Evolutionary conservation across 768 basidiomycete species (phyloP).

Genomic region (Suillus paluster): DNA sequence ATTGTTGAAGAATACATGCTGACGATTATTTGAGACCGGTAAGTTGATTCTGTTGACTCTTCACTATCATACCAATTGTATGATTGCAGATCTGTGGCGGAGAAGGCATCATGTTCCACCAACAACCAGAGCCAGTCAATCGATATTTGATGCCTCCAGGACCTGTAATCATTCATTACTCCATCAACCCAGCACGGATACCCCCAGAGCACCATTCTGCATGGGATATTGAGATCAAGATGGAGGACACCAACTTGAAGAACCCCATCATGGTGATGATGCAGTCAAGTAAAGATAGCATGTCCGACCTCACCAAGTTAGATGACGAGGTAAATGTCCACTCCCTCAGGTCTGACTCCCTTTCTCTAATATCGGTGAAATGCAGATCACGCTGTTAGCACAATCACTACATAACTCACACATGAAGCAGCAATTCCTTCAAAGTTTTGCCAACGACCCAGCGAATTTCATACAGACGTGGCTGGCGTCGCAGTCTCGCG

Average conservation of each 20-base stretch:
- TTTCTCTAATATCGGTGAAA: conserved; percentile 20
- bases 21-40: conserved; percentile 73
- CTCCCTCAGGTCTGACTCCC: not conserved
- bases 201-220: conserved; percentile 73
- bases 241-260: conserved; percentile 80
- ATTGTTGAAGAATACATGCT: conserved; percentile 68
- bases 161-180: conserved; percentile 81
- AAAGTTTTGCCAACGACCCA: conserved; percentile 80
- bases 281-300: conserved; percentile 70
- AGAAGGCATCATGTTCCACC: conserved; percentile 78
- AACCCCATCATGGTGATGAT: conserved; percentile 74
- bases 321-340: conserved; percentile 79
- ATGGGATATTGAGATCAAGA: conserved; percentile 88
- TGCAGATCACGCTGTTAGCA: conserved; percentile 78
- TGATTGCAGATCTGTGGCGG: conserved; percentile 63
- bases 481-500: conserved; percentile 90
- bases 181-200: conserved; percentile 58
- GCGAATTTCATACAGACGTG: conserved; percentile 85
- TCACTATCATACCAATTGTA: not conserved
- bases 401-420: conserved; percentile 89
- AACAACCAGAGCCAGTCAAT: conserved; percentile 84
- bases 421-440: conserved; percentile 84
- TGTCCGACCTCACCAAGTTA: conserved; percentile 66
- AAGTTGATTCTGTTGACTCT: conserved; percentile 17
- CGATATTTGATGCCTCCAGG: conserved; percentile 76